A percentile compares a stretch with the other conserved stretches of the same genome.
Conservation (phyloP, 1,284 basidiomycete species). For the Tylopilus sp. region DNA sequence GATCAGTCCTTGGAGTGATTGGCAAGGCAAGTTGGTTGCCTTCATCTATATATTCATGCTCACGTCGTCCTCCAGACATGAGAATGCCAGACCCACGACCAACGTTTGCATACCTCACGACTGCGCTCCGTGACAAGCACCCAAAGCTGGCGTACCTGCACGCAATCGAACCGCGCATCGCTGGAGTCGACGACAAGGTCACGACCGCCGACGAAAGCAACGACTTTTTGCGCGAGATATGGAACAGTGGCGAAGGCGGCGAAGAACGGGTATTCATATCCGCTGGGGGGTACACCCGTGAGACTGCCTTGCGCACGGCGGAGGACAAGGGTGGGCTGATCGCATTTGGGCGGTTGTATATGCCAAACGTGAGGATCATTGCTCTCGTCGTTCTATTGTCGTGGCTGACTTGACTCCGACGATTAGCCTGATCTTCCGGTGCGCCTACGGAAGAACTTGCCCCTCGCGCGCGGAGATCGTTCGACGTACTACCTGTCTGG, state of each 20-base stretch:
- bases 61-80: conserved; percentile 35
- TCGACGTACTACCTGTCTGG: conserved; percentile 3
- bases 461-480: background rate
- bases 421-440: conserved; percentile 5
- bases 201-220: conserved; percentile 13
- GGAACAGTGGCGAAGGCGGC: conserved; percentile 37
- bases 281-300: conserved; percentile 48
- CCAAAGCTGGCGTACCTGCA: conserved; percentile 68
- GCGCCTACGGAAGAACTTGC: conserved; percentile 1
- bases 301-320: conserved; percentile 25
- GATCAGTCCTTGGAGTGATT: conserved; percentile 3
- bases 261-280: conserved; percentile 53
- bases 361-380: conserved; percentile 28
- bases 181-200: conserved; percentile 21
- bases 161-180: conserved; percentile 58
- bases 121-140: conserved; percentile 45
- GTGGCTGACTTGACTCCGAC: background rate
- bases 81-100: conserved; percentile 50
- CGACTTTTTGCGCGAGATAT: conserved; percentile 44
- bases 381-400: background rate
- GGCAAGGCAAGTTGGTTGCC: conserved; percentile 31
- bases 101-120: conserved; percentile 52
- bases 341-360: conserved; percentile 56
- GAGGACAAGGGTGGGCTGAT: conserved; percentile 47
- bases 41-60: background rate